Evolutionary conservation across 148 eudicot species (phyloP).

Genomic region (Chenopodium suecicum): DNA sequence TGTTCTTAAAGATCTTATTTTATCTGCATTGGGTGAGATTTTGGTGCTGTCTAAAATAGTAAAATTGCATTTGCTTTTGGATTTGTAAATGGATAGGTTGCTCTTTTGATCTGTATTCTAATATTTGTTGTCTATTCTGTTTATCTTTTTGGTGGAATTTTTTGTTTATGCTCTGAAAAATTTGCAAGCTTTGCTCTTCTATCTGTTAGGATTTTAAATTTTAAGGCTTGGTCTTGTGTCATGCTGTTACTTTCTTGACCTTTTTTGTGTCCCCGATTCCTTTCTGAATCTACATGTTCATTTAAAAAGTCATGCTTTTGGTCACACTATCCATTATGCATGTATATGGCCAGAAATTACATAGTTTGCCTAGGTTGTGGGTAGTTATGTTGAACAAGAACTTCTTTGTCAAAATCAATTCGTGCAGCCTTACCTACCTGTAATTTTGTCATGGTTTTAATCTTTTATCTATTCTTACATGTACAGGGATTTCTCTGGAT

Average conservation of each 20-base stretch:
- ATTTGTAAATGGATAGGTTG: background rate
- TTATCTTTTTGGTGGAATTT: background rate
- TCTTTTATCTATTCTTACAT: background rate
- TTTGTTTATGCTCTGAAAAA: background rate
- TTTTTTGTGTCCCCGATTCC: background rate
- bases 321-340: background rate
- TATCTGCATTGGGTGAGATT: background rate
- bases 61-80: background rate
- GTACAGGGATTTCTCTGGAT: slow-evolving; percentile 73
- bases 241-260: background rate
- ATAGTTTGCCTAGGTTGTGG: background rate
- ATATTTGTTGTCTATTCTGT: background rate
- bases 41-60: background rate
- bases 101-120: background rate
- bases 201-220: background rate
- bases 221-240: background rate
- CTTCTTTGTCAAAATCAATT: background rate
- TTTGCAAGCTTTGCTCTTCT: background rate
- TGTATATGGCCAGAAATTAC: background rate
- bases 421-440: background rate
- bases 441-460: background rate
- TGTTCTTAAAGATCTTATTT: background rate
- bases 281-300: background rate
- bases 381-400: no score
- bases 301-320: background rate